A percentile compares a stretch with the other conserved stretches of the same genome.
phyloP scores from a whole-genome alignment of 257 asterid genomes.

The Penstemon barbatus region DNA sequence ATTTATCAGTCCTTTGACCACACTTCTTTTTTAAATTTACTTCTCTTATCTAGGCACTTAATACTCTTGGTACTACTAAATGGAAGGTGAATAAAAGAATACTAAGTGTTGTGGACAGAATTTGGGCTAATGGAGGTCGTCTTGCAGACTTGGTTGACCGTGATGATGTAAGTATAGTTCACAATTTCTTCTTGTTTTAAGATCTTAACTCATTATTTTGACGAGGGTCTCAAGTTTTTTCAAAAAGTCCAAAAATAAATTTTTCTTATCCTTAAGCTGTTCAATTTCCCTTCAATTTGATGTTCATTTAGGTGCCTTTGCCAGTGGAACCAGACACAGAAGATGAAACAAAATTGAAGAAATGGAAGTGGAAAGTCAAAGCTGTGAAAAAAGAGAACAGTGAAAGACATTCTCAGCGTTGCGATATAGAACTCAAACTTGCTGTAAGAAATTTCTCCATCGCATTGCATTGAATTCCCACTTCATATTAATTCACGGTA shows the following conservation, averaged over 20 bases:
- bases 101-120: slow-evolving; percentile 73
- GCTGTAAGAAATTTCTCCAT: slow-evolving; percentile 59
- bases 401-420: slow-evolving; percentile 91
- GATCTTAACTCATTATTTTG: too few species aligned
- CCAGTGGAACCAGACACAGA: slow-evolving; percentile 86
- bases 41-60: slow-evolving; percentile 64
- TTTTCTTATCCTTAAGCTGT: slow-evolving; percentile 21
- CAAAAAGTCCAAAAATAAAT: too few species aligned
- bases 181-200: too few species aligned
- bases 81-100: slow-evolving; percentile 94
- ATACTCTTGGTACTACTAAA: slow-evolving; percentile 86
- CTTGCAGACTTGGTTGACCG: slow-evolving; percentile 90
- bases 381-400: slow-evolving; percentile 66
- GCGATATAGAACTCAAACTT: slow-evolving; percentile 94
- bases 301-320: slow-evolving; percentile 59
- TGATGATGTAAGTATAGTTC: slow-evolving; percentile 65
- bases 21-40: slow-evolving; percentile 11
- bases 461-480: slow-evolving; percentile 5
- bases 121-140: slow-evolving; percentile 91
- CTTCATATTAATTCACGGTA: slow-evolving; percentile 15
- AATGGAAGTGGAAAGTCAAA: slow-evolving; percentile 92
- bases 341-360: slow-evolving; percentile 66
- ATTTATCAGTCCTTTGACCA: background rate
- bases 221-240: too few species aligned
- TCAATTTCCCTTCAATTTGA: slow-evolving; percentile 16